A percentile compares a stretch with the other conserved stretches of the same genome.
Conservation (phyloP, 2,329 filamentous ascomycete genomes). For the Emmonsia crescens region DNA sequence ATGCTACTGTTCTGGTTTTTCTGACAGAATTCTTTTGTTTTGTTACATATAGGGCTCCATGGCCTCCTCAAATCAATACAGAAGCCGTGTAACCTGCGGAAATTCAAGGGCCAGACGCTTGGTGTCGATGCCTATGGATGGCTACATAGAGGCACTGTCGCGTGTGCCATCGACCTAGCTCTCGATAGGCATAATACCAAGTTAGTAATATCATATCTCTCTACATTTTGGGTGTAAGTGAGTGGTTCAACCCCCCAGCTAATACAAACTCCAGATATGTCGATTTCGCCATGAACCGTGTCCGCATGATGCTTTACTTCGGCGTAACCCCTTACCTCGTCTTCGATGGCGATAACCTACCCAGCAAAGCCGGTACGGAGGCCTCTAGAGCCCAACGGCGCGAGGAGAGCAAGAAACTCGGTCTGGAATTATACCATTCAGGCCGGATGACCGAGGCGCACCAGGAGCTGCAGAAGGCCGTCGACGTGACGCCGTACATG, state of each 20-base stretch:
- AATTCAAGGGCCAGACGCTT: conserved; percentile 75
- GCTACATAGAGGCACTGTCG: conserved; percentile 85
- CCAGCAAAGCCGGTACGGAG: conserved; percentile 86
- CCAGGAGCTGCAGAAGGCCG: conserved; percentile 81
- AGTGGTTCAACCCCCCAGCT: neutral
- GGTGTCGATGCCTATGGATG: conserved; percentile 98
- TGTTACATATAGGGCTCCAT: conserved; percentile 54
- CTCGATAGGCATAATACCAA: conserved; percentile 78
- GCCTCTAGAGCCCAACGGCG: conserved; percentile 62
- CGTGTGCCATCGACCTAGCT: conserved; percentile 83
- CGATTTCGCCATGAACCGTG: conserved; percentile 78
- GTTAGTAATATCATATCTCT: conserved; percentile 38
- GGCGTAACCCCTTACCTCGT: conserved; percentile 90
- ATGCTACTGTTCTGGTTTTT: neutral
- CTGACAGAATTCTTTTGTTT: neutral
- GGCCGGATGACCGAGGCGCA: conserved; percentile 74
- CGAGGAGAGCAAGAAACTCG: conserved; percentile 63
- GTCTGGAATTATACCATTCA: conserved; percentile 67
- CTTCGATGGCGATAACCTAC: conserved; percentile 90
- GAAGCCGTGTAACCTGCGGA: conserved; percentile 73
- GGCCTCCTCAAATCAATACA: conserved; percentile 95
- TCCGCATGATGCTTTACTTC: conserved; percentile 89
- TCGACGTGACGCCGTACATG: conserved; percentile 95
- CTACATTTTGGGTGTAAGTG: neutral
- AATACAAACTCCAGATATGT: conserved; percentile 53